Evolutionary conservation across 2,329 filamentous ascomycete genomes (phyloP).

Genomic region (Dendrostoma leiphaemia): DNA sequence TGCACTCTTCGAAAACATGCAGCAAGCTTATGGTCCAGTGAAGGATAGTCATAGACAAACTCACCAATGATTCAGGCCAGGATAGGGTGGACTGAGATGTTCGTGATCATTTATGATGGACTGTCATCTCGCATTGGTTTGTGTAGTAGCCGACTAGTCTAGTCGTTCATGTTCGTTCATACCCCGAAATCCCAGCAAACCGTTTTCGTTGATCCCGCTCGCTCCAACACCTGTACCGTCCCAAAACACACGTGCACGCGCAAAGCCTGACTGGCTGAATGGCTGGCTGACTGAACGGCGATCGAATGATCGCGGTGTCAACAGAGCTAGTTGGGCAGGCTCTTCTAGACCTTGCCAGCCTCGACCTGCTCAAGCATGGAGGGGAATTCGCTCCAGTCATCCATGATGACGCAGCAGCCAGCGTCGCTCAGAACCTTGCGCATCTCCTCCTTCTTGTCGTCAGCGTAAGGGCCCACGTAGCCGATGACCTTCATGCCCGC

Average conservation of each 20-base stretch:
- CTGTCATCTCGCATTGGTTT: neutral
- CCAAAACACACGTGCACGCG: too few species aligned
- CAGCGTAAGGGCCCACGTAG: constrained; percentile 77
- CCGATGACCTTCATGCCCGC: constrained; percentile 80
- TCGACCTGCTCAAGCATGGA: constrained; percentile 45
- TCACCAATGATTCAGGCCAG: too few species aligned
- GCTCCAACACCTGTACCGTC: constrained; percentile 1
- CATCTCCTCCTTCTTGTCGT: constrained; percentile 64
- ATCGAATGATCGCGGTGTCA: neutral
- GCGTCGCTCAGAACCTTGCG: constrained; percentile 57
- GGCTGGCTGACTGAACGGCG: too few species aligned
- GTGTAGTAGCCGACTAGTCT: neutral
- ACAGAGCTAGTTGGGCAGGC: neutral
- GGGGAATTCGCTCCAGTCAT: constrained; percentile 57
- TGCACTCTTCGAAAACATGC: too few species aligned
- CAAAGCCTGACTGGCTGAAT: too few species aligned
- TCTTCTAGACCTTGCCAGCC: constrained; percentile 22
- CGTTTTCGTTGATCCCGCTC: constrained; percentile 12
- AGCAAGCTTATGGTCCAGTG: too few species aligned
- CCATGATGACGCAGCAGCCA: constrained; percentile 62
- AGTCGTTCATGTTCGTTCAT: neutral
- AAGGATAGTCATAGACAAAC: too few species aligned
- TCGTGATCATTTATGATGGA: too few species aligned
- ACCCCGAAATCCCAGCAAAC: neutral
- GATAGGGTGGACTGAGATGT: too few species aligned